Evolutionary conservation across 2,329 filamentous ascomycete genomes (phyloP).

Genomic region (Neoarthrinium moseri): DNA sequence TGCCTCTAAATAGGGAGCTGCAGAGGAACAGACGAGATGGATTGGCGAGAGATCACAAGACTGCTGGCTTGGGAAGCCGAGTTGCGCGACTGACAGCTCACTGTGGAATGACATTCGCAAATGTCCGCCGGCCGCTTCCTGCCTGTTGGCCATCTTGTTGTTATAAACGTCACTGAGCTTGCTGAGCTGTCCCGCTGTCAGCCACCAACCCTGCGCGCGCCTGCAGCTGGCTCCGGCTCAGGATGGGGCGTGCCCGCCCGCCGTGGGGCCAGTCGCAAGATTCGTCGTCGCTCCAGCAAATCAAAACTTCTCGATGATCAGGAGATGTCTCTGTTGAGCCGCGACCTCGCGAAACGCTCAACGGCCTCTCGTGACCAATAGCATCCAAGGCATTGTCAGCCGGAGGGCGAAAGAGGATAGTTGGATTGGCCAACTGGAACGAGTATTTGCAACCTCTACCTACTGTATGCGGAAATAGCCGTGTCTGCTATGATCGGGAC

Average conservation of each 20-base stretch:
- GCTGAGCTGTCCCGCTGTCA: no score
- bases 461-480: slow-evolving; percentile 2
- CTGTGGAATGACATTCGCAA: slow-evolving; percentile 10
- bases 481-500: no score
- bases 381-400: slow-evolving; percentile 5
- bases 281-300: slow-evolving; percentile 2
- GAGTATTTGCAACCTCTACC: slow-evolving; percentile 1
- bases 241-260: not conserved
- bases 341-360: not conserved
- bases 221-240: no score
- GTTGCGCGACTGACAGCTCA: not conserved
- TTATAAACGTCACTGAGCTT: slow-evolving; percentile 6
- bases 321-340: not conserved
- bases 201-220: not conserved
- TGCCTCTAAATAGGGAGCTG: no score
- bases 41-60: no score
- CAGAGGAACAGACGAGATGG: no score
- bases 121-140: not conserved
- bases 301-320: slow-evolving; percentile 2
- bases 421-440: slow-evolving; percentile 8
- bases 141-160: not conserved
- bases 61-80: not conserved
- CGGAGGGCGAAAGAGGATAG: not conserved
- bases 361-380: slow-evolving; percentile 3
- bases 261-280: slow-evolving; percentile 3